Conservation (phyloP, 768 basidiomycete species). For the Baorangia bicolor region DNA sequence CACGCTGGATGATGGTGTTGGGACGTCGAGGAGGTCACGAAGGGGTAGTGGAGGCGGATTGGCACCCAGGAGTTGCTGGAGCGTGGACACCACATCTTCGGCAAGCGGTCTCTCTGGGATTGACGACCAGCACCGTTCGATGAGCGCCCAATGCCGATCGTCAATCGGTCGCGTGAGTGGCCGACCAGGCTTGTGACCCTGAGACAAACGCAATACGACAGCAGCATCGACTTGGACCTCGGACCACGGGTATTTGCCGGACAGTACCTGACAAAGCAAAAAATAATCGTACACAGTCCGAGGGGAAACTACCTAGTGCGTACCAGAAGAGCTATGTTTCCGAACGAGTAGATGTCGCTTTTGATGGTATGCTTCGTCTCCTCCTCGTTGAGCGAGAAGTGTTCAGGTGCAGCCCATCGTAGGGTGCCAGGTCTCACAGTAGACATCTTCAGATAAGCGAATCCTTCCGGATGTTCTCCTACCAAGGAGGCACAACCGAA, state of each 20-base stretch:
- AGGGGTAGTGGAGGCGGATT: background rate
- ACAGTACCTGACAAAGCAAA: background rate
- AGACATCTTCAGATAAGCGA: background rate
- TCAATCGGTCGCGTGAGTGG: constrained; percentile 3
- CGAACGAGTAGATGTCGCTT: constrained; percentile 11
- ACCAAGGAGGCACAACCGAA: constrained; percentile 11
- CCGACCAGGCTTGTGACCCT: background rate
- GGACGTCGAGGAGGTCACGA: background rate
- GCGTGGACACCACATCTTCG: background rate
- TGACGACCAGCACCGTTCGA: constrained; percentile 6
- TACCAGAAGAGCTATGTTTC: constrained; percentile 5
- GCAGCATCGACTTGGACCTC: background rate
- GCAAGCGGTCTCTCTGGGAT: background rate
- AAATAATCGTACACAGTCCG: background rate
- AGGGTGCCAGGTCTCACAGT: constrained; percentile 5
- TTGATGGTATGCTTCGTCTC: background rate
- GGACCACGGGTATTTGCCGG: background rate
- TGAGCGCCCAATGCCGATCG: constrained; percentile 1
- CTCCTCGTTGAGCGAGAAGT: background rate
- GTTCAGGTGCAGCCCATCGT: constrained; percentile 8
- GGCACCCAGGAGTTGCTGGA: background rate
- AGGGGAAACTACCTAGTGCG: background rate
- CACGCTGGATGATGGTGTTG: background rate
- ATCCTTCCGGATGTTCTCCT: constrained; percentile 1
- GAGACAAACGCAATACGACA: background rate